Evolutionary conservation across 176 grass and related monocot genomes (phyloP), one percentile per base, ranked within the genome.

Genomic region (Secale cereale): DNA sequence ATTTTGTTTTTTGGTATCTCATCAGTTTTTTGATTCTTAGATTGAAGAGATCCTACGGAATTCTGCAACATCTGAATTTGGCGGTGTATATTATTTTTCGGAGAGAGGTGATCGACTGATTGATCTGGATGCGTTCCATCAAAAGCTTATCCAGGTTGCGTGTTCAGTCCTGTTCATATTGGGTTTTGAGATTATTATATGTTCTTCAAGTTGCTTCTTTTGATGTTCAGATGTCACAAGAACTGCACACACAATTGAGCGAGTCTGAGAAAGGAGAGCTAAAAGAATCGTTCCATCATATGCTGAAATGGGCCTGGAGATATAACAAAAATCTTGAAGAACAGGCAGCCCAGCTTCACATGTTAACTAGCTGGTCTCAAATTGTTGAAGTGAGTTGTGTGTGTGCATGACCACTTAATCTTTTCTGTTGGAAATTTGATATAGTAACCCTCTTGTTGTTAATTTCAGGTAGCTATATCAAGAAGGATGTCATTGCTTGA

Each of bases 261-360:
- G 96, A 95, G 68, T 52, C 69, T 81, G 93, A 98, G 78, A 98
- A 91, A 87, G 61, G 41, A 3, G 83, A 92, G 29, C 79, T 98
- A 77, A 98, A 94, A 87, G 93, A 90, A 72, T 89, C 90, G 64
- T 77, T 95, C 73, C 93, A 98, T 78, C 90, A 91, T 72, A 92
- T 98, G 81, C 74, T 98, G 74, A 98, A 92, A 94, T 98, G 93
- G 96, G 89, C 87, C 35, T 93, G 93, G 91, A 91, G 85, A 90
- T 95, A 94, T 85, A 98, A 98, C 82, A 95, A 91, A 88, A 87
- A 92, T 89, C 93, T 98, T 79, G 96, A 98, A 94, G 93, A 98
- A 81, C 96, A 98, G 64, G 92, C 96, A 27, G 93, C 96, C 12
- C 96, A 98, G 75, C 89, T 98, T 83, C 96, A 98, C 82, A 95